phyloP scores from a whole-genome alignment of 2,329 filamentous ascomycete genomes.

The Cladosporium colombiae region DNA sequence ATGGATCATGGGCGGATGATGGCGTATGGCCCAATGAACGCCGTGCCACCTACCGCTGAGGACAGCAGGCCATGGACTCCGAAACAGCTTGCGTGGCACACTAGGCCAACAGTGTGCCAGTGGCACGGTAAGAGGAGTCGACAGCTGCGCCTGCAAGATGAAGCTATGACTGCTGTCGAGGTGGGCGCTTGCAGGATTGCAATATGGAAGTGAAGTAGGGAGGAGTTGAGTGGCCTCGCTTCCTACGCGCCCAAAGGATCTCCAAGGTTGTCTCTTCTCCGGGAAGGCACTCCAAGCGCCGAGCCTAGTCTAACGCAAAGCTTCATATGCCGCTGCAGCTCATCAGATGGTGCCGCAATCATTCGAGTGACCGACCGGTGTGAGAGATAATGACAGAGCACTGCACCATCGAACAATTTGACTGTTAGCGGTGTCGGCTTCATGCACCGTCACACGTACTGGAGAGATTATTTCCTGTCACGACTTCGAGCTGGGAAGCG shows the following conservation, averaged over 20 bases:
- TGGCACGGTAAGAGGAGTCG: background rate
- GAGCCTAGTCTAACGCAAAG: background rate
- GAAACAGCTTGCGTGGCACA: background rate
- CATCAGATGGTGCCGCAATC: background rate
- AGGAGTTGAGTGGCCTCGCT: background rate
- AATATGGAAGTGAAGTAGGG: background rate
- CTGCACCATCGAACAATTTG: background rate
- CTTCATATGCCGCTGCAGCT: background rate
- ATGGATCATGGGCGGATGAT: background rate
- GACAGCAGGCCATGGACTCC: background rate
- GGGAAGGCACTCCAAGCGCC: background rate
- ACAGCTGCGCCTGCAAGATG: background rate
- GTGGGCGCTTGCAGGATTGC: background rate
- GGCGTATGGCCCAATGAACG: background rate
- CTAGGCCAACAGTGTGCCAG: background rate
- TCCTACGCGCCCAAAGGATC: background rate
- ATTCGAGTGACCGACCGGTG: background rate
- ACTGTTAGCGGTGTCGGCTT: background rate
- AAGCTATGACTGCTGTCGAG: background rate
- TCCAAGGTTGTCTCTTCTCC: background rate
- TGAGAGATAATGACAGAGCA: background rate
- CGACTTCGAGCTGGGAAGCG: background rate
- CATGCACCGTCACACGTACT: background rate
- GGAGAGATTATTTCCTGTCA: background rate
- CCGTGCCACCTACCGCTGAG: background rate